Evolutionary conservation across 352 stramenopile genomes (phyloP), one percentile per base, ranked within the genome.

Genomic region (Globisporangium radiosum): DNA sequence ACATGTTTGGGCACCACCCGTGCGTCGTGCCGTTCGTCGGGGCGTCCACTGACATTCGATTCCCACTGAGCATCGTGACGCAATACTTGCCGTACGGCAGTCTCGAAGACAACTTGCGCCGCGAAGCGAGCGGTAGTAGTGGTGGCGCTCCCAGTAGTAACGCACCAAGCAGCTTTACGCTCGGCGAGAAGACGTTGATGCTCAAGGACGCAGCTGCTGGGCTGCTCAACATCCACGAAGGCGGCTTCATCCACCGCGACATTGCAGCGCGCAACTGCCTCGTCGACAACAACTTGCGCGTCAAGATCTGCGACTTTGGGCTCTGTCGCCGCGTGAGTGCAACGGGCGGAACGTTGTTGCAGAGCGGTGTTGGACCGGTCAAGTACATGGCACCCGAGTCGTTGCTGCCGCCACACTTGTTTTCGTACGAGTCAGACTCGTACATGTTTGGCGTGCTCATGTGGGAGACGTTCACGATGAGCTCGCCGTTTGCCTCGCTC

Each of bases 361-460:
- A 87, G 40, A 72, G 85, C 37, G 70, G 75, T 1, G 74, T 90
- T 9, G 81, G 81, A 0, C 83, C 83, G 10, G 73, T 93, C 56
- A 90, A 90, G 77, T 93, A 90, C 65, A 91, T 93, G 83, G 83
- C 83, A 0, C 83, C 83, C 7, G 83, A 93, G 65, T 93, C 83
- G 6, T 68, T 93, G 4, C 75, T 88, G 56, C 79, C 79, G 37
- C 81, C 83, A 14, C 78, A 91, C 47, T 63, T 74, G 50, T 91
- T 91, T 49, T 93, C 83, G 40, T 88, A 79, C 63, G 65, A 87
- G 47, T 90, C 81, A 13, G 83, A 93, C 55, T 72, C 81, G 61
- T 93, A 85, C 68, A 88, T 89, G 77, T 93, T 91, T 69, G 83
- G 83, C 48, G 81, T 93, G 43, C 66, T 93, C 17, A 89, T 91